These are phyloP conservation scores for Arthromyces matolae DNA, from an alignment of 768 basidiomycete genomes.

Conservation along the genomic window DNA sequence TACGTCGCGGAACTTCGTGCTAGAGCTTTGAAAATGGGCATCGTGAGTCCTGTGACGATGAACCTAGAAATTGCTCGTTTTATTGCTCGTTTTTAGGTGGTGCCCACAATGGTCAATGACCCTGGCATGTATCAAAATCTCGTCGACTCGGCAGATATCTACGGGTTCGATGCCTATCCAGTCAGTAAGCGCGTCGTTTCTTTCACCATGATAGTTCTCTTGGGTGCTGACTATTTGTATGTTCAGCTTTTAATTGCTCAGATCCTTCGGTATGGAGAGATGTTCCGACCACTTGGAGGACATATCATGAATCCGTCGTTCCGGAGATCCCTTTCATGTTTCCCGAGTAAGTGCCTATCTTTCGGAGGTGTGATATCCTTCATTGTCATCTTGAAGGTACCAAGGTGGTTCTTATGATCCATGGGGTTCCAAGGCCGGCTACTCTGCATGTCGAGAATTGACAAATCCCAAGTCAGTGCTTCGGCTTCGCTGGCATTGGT, in stretches of 20 bases:
- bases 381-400: slow-evolving; percentile 8
- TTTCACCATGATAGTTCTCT: too few species aligned
- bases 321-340: slow-evolving; percentile 18
- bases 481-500: too few species aligned
- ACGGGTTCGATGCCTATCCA: slow-evolving; percentile 18
- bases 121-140: slow-evolving; percentile 13
- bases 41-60: slow-evolving; percentile 10
- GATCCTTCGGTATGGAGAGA: slow-evolving; percentile 14
- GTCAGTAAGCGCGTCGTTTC: slow-evolving; percentile 10
- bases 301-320: slow-evolving; percentile 15
- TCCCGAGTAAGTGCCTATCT: slow-evolving; percentile 8
- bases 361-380: background rate
- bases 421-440: slow-evolving; percentile 14
- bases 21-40: slow-evolving; percentile 11
- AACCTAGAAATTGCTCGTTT: too few species aligned
- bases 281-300: slow-evolving; percentile 16
- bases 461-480: slow-evolving; percentile 14
- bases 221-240: background rate
- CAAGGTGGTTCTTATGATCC: slow-evolving; percentile 15
- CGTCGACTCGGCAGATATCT: slow-evolving; percentile 15
- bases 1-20: slow-evolving; percentile 15
- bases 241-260: slow-evolving; percentile 14
- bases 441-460: slow-evolving; percentile 12
- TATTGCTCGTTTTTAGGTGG: slow-evolving; percentile 4
- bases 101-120: slow-evolving; percentile 17